Evolutionary conservation across 371 early-diverging fungal genomes (phyloP), one percentile per base, ranked within the genome.

Genomic region (Lichtheimia corymbifera): DNA sequence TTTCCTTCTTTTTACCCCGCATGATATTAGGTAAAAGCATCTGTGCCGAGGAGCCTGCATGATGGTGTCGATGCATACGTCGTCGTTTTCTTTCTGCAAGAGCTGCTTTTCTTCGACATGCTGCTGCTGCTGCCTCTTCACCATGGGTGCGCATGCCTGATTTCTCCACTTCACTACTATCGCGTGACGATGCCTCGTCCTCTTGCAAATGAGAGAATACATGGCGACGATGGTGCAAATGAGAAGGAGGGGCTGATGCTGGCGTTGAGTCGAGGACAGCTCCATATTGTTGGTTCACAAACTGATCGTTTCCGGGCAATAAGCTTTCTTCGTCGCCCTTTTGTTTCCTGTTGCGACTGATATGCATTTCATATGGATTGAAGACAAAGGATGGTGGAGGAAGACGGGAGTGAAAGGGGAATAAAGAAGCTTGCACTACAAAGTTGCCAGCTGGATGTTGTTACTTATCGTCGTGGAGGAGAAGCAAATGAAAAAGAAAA

Each of bases 31-130:
- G 57, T n/a, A 63, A 40, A n/a, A 55, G 51, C 41, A 55, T 44
- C 22, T 44, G 30, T 14, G 55, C 35, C 2, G 63, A 50, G 18
- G 63, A 57, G 5, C 20, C 51, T 18, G 57, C 63, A 25, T 61
- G 64, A 35, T 67, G 67, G 41, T 71, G 77, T 20, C 62, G 63
- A 28, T 68, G 68, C 40, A 77, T 61, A 15, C 77, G 62, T 28
- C 67, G 67, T 45, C 74, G 65, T 56, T 68, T 77, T 51, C 77
- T 47, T 35, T 67, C 70, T 9, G 67, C 71, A 44, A 77, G 13
- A 0, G 63, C 28, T n/a, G 47, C n/a, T 22, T 22, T 47, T 20
- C 40, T 15, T 35, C 35, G 6, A 2, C 35, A 5, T 35, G 35
- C 6, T 35, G 35, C 35, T 35, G 35, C 35, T 35, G 35, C 35